Percentiles rank a stretch among this genome's conserved stretches.
These are phyloP conservation scores for Phytopythium vexans DNA, from an alignment of 352 stramenopile genomes.

Conservation along the genomic window DNA sequence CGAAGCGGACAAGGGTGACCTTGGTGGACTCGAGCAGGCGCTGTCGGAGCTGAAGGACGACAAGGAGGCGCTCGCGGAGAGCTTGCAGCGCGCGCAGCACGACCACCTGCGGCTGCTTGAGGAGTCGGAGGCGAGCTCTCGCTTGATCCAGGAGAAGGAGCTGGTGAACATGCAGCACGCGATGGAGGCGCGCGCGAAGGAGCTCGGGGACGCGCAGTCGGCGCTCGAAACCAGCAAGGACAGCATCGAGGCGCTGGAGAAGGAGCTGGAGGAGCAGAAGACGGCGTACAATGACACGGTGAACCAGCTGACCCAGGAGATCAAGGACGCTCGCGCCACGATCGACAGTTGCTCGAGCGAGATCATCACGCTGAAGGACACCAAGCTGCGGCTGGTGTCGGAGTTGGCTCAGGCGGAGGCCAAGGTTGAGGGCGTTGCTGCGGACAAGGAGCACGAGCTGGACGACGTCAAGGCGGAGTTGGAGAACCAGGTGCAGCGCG, in stretches of 20 bases:
- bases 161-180: slow-evolving; percentile 34
- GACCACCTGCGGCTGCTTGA: slow-evolving; percentile 30
- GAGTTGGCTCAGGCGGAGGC: slow-evolving; percentile 37
- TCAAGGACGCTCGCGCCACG: slow-evolving; percentile 37
- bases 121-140: slow-evolving; percentile 32
- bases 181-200: slow-evolving; percentile 35
- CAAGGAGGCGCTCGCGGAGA: slow-evolving; percentile 45
- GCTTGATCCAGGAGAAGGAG: slow-evolving; percentile 30
- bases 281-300: slow-evolving; percentile 34
- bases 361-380: slow-evolving; percentile 30
- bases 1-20: slow-evolving; percentile 41
- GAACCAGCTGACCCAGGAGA: slow-evolving; percentile 29
- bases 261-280: slow-evolving; percentile 27
- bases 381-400: slow-evolving; percentile 29
- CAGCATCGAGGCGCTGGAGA: slow-evolving; percentile 34
- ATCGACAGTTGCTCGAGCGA: slow-evolving; percentile 32
- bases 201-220: slow-evolving; percentile 34
- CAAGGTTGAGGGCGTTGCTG: slow-evolving; percentile 26
- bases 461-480: slow-evolving; percentile 24
- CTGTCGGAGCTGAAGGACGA: slow-evolving; percentile 38
- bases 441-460: slow-evolving; percentile 24
- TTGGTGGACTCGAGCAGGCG: slow-evolving; percentile 41
- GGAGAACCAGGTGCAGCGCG: slow-evolving; percentile 16
- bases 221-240: slow-evolving; percentile 33
- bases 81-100: slow-evolving; percentile 32